Percentiles rank a stretch among this genome's conserved stretches.
These are phyloP conservation scores for Spizellomyces sp. DNA, from an alignment of 192 early-diverging fungal genomes.

Conservation along the genomic window DNA sequence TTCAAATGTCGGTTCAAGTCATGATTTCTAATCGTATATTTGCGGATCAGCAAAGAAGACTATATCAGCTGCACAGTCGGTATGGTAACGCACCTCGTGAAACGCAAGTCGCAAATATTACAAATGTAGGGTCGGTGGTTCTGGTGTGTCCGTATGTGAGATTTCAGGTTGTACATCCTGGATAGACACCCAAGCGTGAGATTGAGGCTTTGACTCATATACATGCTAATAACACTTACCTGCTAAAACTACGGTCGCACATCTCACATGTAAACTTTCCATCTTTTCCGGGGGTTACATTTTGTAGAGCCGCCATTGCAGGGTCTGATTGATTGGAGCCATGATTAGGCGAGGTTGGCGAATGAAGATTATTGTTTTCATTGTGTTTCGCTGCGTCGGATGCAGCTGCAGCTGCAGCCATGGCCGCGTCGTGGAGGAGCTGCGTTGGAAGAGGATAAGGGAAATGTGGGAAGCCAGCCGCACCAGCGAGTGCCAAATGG, in stretches of 20 bases:
- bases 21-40: conserved; percentile 29
- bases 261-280: conserved; percentile 30
- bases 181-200: conserved; percentile 1
- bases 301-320: neutral
- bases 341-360: neutral
- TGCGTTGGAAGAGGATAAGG: conserved; percentile 22
- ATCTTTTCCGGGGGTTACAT: conserved; percentile 13
- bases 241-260: conserved; percentile 33
- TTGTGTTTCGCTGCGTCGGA: neutral
- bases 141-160: conserved; percentile 43
- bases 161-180: conserved; percentile 45
- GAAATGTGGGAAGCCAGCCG: conserved; percentile 11
- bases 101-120: conserved; percentile 31
- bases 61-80: conserved; percentile 5
- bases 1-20: conserved; percentile 45
- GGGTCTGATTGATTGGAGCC: neutral
- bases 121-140: conserved; percentile 48
- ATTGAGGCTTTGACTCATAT: no score
- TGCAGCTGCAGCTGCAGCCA: conserved; percentile 26
- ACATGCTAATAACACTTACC: conserved; percentile 15
- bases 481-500: conserved; percentile 14
- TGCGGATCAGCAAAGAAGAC: neutral
- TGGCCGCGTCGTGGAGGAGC: conserved; percentile 27
- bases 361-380: neutral
- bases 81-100: conserved; percentile 36